Conservation (phyloP, 148 eudicot species). For the Vaccinium corymbosum region DNA sequence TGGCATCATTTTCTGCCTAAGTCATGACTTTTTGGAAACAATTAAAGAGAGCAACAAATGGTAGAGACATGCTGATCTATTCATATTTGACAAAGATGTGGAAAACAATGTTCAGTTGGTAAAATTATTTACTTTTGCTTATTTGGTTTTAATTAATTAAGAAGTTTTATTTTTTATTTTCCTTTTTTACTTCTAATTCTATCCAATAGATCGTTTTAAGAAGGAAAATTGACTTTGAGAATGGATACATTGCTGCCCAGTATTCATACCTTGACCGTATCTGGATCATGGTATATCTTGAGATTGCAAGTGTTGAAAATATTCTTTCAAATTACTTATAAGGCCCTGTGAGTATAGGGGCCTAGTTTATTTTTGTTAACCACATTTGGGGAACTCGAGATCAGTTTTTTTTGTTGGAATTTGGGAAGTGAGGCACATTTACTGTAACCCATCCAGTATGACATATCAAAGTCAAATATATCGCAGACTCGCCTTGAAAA, state of each 20-base stretch:
- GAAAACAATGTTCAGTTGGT: background rate
- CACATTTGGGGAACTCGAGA: background rate
- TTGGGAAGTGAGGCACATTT: too few species aligned
- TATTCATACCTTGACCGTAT: background rate
- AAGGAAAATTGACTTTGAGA: background rate
- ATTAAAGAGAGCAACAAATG: background rate
- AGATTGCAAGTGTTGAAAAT: background rate
- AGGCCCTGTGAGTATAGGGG: background rate
- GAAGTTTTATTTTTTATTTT: too few species aligned
- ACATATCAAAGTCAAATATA: too few species aligned
- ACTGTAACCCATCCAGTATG: too few species aligned
- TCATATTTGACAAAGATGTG: background rate
- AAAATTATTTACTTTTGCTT: background rate
- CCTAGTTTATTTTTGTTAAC: background rate
- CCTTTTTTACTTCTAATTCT: background rate
- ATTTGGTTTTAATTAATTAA: background rate
- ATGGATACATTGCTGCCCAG: background rate
- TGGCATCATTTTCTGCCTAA: background rate
- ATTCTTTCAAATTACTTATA: background rate
- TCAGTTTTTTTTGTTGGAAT: background rate
- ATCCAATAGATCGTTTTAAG: background rate
- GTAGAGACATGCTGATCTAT: background rate
- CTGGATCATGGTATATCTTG: background rate
- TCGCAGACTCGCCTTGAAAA: too few species aligned
- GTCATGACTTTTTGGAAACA: background rate